phyloP scores from a whole-genome alignment of 208 protist species.

The Crithidia bombi region DNA sequence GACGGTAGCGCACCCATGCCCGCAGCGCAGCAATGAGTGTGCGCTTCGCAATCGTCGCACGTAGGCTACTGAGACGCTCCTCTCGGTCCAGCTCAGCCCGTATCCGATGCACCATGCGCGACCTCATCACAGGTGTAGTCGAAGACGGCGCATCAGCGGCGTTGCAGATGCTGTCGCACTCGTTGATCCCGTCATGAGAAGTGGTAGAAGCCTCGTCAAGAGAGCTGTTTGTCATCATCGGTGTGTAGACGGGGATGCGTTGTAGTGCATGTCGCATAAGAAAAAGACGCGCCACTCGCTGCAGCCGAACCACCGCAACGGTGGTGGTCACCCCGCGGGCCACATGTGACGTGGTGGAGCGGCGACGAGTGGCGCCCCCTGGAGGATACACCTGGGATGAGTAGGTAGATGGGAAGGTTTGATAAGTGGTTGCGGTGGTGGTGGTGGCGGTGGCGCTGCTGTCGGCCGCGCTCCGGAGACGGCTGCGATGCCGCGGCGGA shows the following conservation, averaged over 20 bases:
- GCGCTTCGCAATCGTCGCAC: slow-evolving; percentile 10
- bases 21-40: slow-evolving; percentile 19
- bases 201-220: neutral
- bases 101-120: slow-evolving; percentile 27
- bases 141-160: neutral
- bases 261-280: slow-evolving; percentile 25
- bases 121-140: slow-evolving; percentile 11
- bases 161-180: neutral
- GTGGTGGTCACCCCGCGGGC: slow-evolving; percentile 30
- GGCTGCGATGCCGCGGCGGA: neutral
- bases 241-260: slow-evolving; percentile 1
- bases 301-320: slow-evolving; percentile 45
- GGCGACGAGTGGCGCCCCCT: neutral
- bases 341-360: neutral
- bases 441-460: neutral
- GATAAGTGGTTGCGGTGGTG: neutral
- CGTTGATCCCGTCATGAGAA: neutral
- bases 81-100: slow-evolving; percentile 19
- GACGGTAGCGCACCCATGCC: slow-evolving; percentile 6
- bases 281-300: slow-evolving; percentile 46
- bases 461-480: neutral
- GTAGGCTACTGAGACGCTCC: slow-evolving; percentile 10
- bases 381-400: slow-evolving; percentile 1
- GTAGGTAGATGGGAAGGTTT: neutral
- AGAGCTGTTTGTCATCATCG: neutral